A percentile compares a stretch with the other conserved stretches of the same genome.
Conservation (phyloP, 129 eudicot species). For the Centrapalus pauciflorus region DNA sequence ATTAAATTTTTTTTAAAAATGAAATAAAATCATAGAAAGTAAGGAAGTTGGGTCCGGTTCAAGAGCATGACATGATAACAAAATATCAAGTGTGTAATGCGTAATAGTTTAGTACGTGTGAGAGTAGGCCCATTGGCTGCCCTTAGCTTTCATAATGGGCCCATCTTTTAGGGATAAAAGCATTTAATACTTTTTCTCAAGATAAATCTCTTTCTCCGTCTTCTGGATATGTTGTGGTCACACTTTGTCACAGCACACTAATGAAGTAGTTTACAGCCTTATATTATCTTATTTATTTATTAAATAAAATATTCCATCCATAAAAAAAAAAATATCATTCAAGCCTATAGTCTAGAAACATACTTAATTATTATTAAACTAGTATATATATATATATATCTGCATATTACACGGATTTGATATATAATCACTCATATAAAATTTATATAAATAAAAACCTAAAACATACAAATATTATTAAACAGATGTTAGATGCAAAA, state of each 20-base stretch:
- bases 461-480: no score
- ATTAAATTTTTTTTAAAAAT: no score
- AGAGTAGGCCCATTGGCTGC: slow-evolving; percentile 10
- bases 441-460: no score
- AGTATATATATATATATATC: no score
- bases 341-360: no score
- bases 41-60: slow-evolving; percentile 1
- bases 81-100: slow-evolving; percentile 8
- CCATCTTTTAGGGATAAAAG: slow-evolving; percentile 3
- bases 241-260: neutral
- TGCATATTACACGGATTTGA: no score
- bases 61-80: neutral
- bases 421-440: no score
- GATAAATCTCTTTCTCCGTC: neutral
- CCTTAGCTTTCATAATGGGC: slow-evolving; percentile 12
- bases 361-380: no score
- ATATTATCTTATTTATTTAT: neutral
- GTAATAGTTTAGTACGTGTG: slow-evolving; percentile 10
- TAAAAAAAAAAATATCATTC: no score
- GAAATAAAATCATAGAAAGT: neutral
- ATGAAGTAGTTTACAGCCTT: neutral
- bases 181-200: slow-evolving; percentile 7
- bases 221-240: slow-evolving; percentile 11
- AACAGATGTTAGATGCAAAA: no score
- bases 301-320: neutral